Percentiles rank a stretch among this genome's conserved stretches.
phyloP scores from a whole-genome alignment of 257 asterid genomes.

The Nicotiana undulata region DNA sequence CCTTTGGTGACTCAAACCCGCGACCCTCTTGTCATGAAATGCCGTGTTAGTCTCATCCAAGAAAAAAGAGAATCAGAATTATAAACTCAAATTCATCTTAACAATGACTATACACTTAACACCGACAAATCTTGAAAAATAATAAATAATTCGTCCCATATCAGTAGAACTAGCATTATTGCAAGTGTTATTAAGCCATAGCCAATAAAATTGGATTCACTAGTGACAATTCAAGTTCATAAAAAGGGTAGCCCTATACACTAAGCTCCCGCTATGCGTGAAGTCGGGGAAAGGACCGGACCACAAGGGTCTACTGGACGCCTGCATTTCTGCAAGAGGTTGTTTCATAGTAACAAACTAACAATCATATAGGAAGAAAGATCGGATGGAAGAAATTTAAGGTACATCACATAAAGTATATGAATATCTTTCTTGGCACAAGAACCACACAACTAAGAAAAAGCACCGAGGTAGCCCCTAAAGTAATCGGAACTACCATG shows the following conservation, averaged over 20 bases:
- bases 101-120: not conserved
- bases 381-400: not conserved
- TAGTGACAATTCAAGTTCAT: not conserved
- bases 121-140: not conserved
- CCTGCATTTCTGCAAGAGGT: no score
- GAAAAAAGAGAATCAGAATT: not conserved
- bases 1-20: no score
- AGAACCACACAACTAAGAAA: not conserved
- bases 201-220: not conserved
- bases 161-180: no score
- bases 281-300: no score
- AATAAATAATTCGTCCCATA: no score
- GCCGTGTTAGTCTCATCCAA: not conserved
- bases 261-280: no score
- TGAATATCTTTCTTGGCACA: not conserved
- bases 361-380: not conserved
- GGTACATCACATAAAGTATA: not conserved
- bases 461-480: not conserved
- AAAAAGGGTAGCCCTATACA: no score
- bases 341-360: no score
- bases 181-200: not conserved
- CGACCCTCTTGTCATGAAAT: not conserved
- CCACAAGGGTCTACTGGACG: no score
- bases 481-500: constrained; percentile 4
- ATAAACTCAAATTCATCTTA: not conserved